Base-by-base conservation (phyloP, 306 rosid species). In the Pterocarpus macrocarpus region DNA sequence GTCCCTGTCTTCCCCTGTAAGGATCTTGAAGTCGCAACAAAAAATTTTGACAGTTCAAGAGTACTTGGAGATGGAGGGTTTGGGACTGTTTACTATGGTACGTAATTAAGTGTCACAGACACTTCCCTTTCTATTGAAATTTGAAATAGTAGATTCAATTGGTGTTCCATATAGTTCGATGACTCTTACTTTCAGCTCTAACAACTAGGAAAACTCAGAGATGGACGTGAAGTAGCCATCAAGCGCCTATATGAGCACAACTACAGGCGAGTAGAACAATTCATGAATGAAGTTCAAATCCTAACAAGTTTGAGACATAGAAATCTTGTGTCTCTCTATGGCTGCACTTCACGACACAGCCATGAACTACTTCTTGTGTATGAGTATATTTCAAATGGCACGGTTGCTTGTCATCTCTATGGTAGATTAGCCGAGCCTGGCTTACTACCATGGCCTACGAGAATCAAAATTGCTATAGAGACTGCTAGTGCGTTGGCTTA, bases 171-270 rank as follows among this genome's bases (percentile, higher is more conserved):
- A 39, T 43, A 44, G 43, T 22, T 44, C 2, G 67, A 62, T 17
- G 41, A 79, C 14, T 34, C 22, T 30, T 71, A 11, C 33, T 65
- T 62, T 36, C 35, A 45, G 65, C 5, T 22, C 3, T 36, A 10
- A 39, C 33, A 43, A n/a, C 16, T 52, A 92, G 94, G 97, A 10
- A 86, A 82, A 75, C 94, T 92, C 41, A 71, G 70, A 58, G 94
- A 92, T 81, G 94, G 91, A 11, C 84, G 91, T 9, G 97, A 90
- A 88, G 94, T 90, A 55, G 94, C 91, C 3, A 86, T 92, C 30
- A 92, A 90, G 85, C 87, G 87, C 50, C 74, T 90, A n/a, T 87
- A 63, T 12, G 76, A 90, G 57, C 85, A 87, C 47, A 90, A 84
- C 49, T 86, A 22, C 28, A 22, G 28, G 28, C 28, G 28, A 22